Base-by-base conservation (phyloP, 805 yeast species). In the Nakazawaea ambrosiae region DNA sequence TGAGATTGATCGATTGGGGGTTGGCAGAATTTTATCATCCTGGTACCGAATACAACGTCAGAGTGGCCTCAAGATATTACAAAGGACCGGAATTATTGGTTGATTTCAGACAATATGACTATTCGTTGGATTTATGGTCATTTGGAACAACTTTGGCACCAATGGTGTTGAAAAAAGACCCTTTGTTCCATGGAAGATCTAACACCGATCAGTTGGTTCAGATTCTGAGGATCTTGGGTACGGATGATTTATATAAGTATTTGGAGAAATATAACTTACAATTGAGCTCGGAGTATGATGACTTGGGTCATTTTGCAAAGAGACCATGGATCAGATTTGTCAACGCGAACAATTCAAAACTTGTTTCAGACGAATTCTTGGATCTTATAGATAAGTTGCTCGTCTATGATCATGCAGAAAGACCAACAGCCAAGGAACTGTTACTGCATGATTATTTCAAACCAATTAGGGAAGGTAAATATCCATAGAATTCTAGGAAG, bases 1-100 rank as follows among this genome's bases (percentile, higher is more conserved):
- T 89, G 48, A 73, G 95, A 45, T 70, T 88, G 46, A 88, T 89
- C 38, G 97, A 89, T 60, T 89, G 96, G 96, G 97, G 97, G 6
- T 63, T 89, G 36, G 96, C 97, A 7, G 97, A 89, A 57, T 88
- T 86, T 55, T 88, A 88, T 54, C 96, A 89, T 55, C 78, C 86
- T 18, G 87, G 87, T 11, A 82, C 77, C 55, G 95, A 86, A 50
- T 89, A 85, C 53, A 89, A 89, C 53, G 96, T 89, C 16, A 71
- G 97, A 46, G 97, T 89, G 14, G 96, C 97, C 2, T 85, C 95
- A 4, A 65, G 97, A 47, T 87, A 86, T 56, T 89, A 82, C 60
- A 89, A 89, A 60, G 96, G 96, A 3, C 97, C 97, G 3, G 97
- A 89, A 55, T 63, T 89, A 41, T 66, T 89, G 43, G 87, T 88